Evolutionary conservation across 2,329 filamentous ascomycete species (phyloP), one percentile per base, ranked within the genome.

Genomic region (Aspergillus proliferans): DNA sequence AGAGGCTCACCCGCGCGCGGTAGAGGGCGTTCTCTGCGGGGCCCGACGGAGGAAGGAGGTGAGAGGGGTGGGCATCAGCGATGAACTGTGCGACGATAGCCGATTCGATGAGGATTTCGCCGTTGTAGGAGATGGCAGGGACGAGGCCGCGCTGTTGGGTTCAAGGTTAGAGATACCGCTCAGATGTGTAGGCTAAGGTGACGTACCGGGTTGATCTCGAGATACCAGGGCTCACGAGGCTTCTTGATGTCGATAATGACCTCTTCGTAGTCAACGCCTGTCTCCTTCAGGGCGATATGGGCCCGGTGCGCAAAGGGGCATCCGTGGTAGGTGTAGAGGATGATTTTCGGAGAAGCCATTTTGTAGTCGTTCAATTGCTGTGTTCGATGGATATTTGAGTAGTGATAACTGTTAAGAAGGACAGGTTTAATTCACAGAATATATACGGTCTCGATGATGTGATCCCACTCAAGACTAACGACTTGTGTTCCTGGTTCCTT

Each of bases 291-390:
- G 5, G 79, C 79, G 51, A 89, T 88, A 58, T 90, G 84, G 1
- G 82, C 86, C 33, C 88, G 84, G 63, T 92, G 87, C 14, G 86
- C 87, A 67, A 80, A 89, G 19, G 86, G 86, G 65, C 86, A 90
- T 45, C 57, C 46, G 57, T 82, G 83, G 72, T 83, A 85, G 44
- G 85, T 88, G 71, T 89, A 89, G 39, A 88, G 73, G 28, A 73
- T 83, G 65, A 87, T 82, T 56, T 80, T 80, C 18, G 66, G 67
- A 7, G 61, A 42, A 8, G 65, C 51, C 66, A 69, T 69, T 15
- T 34, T 46, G 24, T 38, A 30, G 12, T 9, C 19, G 19, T 58
- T 36, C 18, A 30, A 24, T 33, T 34, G 15, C 9, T 15, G n/a
- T 36, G 28, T n/a, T 33, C 6, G 14, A 8, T 45, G 15, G 18